Percentiles rank a stretch among this genome's conserved stretches.
phyloP scores from a whole-genome alignment of 2,329 filamentous ascomycete species.

The Microdochium bolleyi region DNA sequence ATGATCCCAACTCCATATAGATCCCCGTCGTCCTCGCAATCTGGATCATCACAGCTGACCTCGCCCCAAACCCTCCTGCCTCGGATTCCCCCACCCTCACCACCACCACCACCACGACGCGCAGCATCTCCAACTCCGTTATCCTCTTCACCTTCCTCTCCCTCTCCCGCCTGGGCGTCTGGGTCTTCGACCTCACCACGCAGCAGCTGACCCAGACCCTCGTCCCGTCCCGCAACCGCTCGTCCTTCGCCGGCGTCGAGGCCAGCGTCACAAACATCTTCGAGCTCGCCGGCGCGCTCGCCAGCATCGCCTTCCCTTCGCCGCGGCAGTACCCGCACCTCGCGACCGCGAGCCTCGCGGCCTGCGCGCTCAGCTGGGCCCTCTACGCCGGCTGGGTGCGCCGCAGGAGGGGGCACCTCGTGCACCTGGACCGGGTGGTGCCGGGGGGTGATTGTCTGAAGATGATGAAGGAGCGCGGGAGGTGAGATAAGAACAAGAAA shows the following conservation, averaged over 20 bases:
- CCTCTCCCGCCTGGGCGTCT: conserved; percentile 31
- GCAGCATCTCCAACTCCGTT: background rate
- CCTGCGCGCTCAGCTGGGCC: conserved; percentile 19
- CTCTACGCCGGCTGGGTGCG: conserved; percentile 29
- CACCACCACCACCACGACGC: conserved; percentile 1
- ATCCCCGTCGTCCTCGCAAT: conserved; percentile 25
- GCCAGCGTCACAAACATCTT: conserved; percentile 28
- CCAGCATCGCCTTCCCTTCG: conserved; percentile 24
- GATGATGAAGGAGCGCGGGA: too few species aligned
- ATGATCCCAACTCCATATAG: too few species aligned
- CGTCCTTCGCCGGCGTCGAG: conserved; percentile 33
- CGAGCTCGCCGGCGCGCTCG: conserved; percentile 26
- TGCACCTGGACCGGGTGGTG: conserved; percentile 26
- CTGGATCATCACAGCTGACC: conserved; percentile 13
- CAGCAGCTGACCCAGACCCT: conserved; percentile 34
- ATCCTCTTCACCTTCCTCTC: conserved; percentile 30
- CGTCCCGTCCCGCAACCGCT: conserved; percentile 20
- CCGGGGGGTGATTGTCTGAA: background rate
- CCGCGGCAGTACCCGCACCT: conserved; percentile 30
- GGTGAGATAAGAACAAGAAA: too few species aligned
- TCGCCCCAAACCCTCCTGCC: background rate
- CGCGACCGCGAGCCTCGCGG: conserved; percentile 23
- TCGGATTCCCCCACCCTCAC: conserved; percentile 4
- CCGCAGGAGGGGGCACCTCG: conserved; percentile 26
- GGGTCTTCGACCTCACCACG: conserved; percentile 34